Conservation (phyloP, 441 rosid species). For the Manihot esculenta region DNA sequence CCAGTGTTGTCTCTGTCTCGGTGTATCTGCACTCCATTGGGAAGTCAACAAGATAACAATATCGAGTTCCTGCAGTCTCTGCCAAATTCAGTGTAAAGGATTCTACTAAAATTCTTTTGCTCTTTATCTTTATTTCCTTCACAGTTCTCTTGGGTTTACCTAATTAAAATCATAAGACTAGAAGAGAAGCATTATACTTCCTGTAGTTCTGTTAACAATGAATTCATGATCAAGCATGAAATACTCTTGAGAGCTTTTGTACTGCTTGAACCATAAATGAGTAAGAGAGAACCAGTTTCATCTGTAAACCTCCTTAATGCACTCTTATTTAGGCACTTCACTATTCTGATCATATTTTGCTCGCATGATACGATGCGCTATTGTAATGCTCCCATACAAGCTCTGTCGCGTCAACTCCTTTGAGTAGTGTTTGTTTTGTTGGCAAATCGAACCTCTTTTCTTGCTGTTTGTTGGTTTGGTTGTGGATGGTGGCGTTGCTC, state of each 20-base stretch:
- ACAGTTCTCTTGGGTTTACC: background rate
- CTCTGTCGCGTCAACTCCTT: too few relatives aligned
- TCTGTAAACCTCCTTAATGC: background rate
- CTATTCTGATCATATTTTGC: background rate
- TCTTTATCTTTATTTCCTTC: background rate
- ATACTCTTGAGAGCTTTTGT: background rate
- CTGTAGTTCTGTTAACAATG: background rate
- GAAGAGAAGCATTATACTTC: background rate
- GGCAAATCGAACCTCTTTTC: too few relatives aligned
- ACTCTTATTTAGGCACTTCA: background rate
- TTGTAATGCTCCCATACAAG: too few relatives aligned
- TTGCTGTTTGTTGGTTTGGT: too few relatives aligned
- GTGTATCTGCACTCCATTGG: conserved; percentile 72
- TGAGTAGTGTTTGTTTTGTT: too few relatives aligned
- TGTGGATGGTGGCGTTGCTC: too few relatives aligned
- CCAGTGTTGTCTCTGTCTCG: conserved; percentile 88
- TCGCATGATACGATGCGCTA: too few relatives aligned
- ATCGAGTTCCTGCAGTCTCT: background rate
- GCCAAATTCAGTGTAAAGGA: conserved; percentile 1
- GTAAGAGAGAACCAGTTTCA: background rate
- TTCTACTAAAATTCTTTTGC: background rate
- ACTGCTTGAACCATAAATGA: background rate
- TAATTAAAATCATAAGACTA: too few relatives aligned
- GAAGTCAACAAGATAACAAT: conserved; percentile 44
- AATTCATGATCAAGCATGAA: conserved; percentile 5